Base-by-base conservation (phyloP, 176 grass and related monocot genomes). In the Carex myosuroides region DNA sequence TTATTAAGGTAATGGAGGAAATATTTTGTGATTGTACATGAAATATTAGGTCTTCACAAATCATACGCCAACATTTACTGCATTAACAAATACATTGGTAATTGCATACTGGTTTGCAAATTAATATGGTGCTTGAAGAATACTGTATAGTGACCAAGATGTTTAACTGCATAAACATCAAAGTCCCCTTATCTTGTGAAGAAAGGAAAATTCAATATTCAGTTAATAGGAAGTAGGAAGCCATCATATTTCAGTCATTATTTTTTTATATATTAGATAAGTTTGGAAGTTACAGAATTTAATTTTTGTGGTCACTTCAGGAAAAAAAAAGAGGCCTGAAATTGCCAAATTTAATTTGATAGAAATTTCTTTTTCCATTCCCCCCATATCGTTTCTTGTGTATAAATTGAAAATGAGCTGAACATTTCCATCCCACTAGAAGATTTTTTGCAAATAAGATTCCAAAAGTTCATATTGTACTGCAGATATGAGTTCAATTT, bases 31-130 rank as follows among this genome's bases (percentile, higher is more conserved):
- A 70, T 82, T 82, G 68, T 88, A 59, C 62, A 65, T 85, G 59
- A 82, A 72, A 30, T 60, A 82, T 44, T 57, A 95, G 91, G 89
- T 84, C 81, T 94, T 98, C 90, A 88, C 92, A 64, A 95, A 91
- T 56, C 32, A 32, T 14, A 56, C 0, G 6, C 22, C 72, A 24
- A 30, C 22, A 29, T 56, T 39, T n/a, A 57, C 22, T 56, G 72
- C 48, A 26, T 56, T 30, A 56, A 16, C 50, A 18, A 32, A 32
- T 56, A 33, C 52, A 55, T 56, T 56, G 13, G 21, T 56, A 8
- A 55, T 18, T 56, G 1, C 50, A 77, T 20, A 17, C 22, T 54
- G 73, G 26, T 77, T 54, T 77, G 4, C 52, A 56, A 33, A 17
- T 56, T 54, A 32, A 30, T 56, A 17, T 56, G 24, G 46, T 56